Base-by-base conservation (phyloP, 768 basidiomycete genomes). In the Rhodotorula diobovata region DNA sequence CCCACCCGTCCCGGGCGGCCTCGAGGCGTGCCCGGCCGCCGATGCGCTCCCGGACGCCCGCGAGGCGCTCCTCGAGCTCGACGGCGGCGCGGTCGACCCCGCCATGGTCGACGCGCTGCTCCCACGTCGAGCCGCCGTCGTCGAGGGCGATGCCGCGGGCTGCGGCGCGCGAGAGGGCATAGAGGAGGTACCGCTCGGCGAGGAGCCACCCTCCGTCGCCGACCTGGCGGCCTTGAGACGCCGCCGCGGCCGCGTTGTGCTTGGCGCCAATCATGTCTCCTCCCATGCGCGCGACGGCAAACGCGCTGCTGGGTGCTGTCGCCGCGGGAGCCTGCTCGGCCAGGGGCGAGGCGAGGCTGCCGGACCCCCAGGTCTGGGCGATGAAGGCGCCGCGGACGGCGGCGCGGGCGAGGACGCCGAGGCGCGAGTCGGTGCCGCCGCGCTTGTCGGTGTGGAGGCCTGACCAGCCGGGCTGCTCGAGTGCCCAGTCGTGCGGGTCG, bases 21-120 rank as follows among this genome's bases (percentile, higher is more conserved):
- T 68, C 61, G 25, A 76, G 60, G 30, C 65, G 61, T 30, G 53
- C 34, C 43, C 67, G 23, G 1, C 76, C 76, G 15, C 72, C 76
- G 39, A 76, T 67, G n/a, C 70, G 41, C 39, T 74, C 76, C 32
- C 76, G 41, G 51, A 76, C 8, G 11, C 71, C 69, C 2, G 76
- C 76, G 55, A 76, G 60, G n/a, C 76, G 67, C 45, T 74, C 62
- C 54, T 76, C 76, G 56, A 76, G 66, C 59, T 76, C 72, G 50
- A 76, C 62, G 8, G 68, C 67, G 14, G 72, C 73, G 16, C 70
- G 67, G 51, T 76, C 76, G 35, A 71, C 65, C 0, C 67, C 61
- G 37, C 68, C 67, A 5, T 39, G 25, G 21, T 71, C 70, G 56
- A 68, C 51, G 34, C 51, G 63, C 6, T 18, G 9, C 39, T 65